phyloP scores from a whole-genome alignment of 805 yeast genomes.

The Zygotorulaspora florentina region DNA sequence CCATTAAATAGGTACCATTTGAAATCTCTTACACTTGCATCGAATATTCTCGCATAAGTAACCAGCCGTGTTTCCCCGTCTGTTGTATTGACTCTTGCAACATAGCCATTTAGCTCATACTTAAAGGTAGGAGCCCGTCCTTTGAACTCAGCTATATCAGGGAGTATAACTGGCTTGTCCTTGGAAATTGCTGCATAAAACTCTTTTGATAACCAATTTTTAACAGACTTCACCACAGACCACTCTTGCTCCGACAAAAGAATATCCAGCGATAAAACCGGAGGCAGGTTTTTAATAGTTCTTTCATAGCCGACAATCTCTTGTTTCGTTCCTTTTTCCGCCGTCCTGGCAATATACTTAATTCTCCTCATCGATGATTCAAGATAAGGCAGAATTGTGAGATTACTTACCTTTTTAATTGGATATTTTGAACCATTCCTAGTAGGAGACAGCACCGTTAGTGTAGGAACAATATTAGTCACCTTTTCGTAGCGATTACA shows the following conservation, averaged over 20 bases:
- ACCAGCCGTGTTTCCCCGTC: conserved; percentile 56
- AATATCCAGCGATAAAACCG: conserved; percentile 59
- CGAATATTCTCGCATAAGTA: conserved; percentile 49
- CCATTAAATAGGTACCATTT: conserved; percentile 88
- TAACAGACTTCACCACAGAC: conserved; percentile 44
- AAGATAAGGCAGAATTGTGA: conserved; percentile 50
- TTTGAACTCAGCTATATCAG: conserved; percentile 28
- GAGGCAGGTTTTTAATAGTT: conserved; percentile 54
- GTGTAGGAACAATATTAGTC: conserved; percentile 21
- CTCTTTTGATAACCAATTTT: conserved; percentile 59
- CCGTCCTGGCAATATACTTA: conserved; percentile 47
- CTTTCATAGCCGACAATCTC: conserved; percentile 54
- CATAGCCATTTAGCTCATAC: conserved; percentile 65
- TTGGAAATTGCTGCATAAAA: conserved; percentile 47
- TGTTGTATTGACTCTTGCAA: conserved; percentile 59
- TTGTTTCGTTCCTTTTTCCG: conserved; percentile 47
- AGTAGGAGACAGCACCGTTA: conserved; percentile 28
- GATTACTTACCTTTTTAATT: conserved; percentile 34
- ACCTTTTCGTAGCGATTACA: conserved; percentile 25
- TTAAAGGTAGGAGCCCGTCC: conserved; percentile 35
- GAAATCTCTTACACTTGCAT: conserved; percentile 27
- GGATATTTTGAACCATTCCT: conserved; percentile 26
- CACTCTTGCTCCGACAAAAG: conserved; percentile 53
- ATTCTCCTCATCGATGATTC: conserved; percentile 57
- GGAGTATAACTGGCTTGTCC: conserved; percentile 38